These are phyloP conservation scores for Calycina herbarum DNA, from an alignment of 2,329 filamentous ascomycete species.

Conservation along the genomic window DNA sequence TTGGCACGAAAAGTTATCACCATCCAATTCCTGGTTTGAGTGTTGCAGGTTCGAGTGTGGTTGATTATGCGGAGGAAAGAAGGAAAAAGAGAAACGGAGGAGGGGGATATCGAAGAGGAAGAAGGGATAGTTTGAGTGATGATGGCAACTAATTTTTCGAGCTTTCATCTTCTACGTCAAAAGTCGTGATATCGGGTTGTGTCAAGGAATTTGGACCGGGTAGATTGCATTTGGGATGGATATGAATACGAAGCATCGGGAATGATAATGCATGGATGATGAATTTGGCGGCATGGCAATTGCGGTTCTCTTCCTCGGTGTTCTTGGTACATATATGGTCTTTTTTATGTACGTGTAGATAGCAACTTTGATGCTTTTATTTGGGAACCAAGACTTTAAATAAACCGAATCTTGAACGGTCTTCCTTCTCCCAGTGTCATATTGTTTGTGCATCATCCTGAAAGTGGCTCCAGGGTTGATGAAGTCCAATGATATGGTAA, in stretches of 20 bases:
- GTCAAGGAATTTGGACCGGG: background rate
- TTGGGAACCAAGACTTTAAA: background rate
- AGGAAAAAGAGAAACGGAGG: constrained; percentile 33
- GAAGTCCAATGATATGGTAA: too few species aligned
- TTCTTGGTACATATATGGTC: background rate
- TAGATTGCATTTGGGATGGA: constrained; percentile 1
- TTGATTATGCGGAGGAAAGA: constrained; percentile 36
- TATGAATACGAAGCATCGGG: constrained; percentile 1
- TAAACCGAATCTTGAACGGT: background rate
- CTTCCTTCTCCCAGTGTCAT: too few species aligned
- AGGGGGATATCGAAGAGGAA: constrained; percentile 26
- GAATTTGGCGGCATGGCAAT: background rate
- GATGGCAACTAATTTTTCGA: constrained; percentile 12
- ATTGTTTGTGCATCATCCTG: too few species aligned
- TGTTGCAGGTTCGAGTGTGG: constrained; percentile 21
- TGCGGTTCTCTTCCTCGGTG: background rate
- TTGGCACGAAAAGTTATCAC: constrained; percentile 39
- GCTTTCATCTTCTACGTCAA: background rate
- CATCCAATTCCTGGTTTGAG: constrained; percentile 38
- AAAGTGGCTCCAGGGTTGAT: too few species aligned
- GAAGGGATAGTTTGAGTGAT: constrained; percentile 23
- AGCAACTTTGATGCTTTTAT: background rate
- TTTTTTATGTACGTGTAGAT: background rate
- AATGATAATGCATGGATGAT: constrained; percentile 5
- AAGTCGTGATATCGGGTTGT: background rate